Evolutionary conservation across 257 asterid genomes (phyloP), one percentile per base, ranked within the genome.

Genomic region (Gentiana straminea): DNA sequence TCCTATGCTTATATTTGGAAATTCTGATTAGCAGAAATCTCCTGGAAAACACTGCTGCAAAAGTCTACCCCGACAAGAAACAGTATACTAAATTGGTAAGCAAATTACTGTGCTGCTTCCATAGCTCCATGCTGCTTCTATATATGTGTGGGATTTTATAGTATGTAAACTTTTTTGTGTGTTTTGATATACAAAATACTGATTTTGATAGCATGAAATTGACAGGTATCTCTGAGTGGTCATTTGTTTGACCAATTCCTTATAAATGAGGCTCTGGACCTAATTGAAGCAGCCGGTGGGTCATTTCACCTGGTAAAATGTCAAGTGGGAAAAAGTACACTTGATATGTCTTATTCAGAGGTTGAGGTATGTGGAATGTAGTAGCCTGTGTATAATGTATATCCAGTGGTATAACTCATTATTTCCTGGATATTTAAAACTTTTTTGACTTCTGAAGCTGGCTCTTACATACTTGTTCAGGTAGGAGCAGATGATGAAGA

Each of bases 211-310:
- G 34, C 66, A 13, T 61, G 64, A 61, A 75, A 69, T 45, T 70
- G 78, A 9, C 79, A 87, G 97, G 81, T 92, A 47, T 81, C 93
- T 61, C 70, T 92, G 61, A 87, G 95, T 73, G 98, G 97, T 55
- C 98, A 92, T 72, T 79, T 92, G 84, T 92, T 92, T 65, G 98
- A 92, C 64, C 77, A 80, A 38, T 87, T 85, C 75, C 81, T 92
- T 33, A 87, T 92, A 70, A 92, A 92, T 3, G 94, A 88, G 68
- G 98, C 97, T 5, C 72, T 92, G 78, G 97, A 92, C 78, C 80
- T 83, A 66, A 92, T 92, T 59, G 98, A 92, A 80, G 93, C 88
- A 35, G 95, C 98, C 13, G 94, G 97, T 58, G 97, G 96, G 54
- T 87, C 97, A 70, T 92, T 92, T 77, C 95, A 83, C 68, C 65